Percentiles rank a stretch among this genome's conserved stretches.
phyloP scores from a whole-genome alignment of 1,139 yeast genomes.

The Candida sojae region DNA sequence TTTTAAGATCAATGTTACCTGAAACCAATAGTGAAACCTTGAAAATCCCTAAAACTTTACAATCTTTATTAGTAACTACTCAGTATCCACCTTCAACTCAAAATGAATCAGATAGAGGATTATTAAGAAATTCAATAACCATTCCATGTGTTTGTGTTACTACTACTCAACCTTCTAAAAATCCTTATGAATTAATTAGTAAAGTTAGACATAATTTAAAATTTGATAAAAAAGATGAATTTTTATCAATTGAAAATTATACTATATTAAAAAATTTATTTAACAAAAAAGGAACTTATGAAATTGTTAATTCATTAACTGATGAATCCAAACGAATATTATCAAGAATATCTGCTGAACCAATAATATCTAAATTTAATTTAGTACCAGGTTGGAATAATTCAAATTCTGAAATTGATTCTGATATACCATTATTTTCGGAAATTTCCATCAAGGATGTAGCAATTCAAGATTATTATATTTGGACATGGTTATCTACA shows the following conservation, averaged over 20 bases:
- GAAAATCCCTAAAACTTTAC: constrained; percentile 64
- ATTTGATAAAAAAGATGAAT: constrained; percentile 70
- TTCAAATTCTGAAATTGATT: constrained; percentile 17
- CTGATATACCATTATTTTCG: constrained; percentile 38
- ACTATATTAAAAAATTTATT: constrained; percentile 73
- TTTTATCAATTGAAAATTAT: constrained; percentile 77
- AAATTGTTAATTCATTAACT: constrained; percentile 65
- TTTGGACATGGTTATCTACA: constrained; percentile 89
- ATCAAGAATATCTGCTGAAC: constrained; percentile 53
- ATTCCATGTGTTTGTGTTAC: constrained; percentile 65
- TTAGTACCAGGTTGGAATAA: constrained; percentile 49
- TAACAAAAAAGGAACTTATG: constrained; percentile 56
- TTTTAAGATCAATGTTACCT: constrained; percentile 78
- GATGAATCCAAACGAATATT: constrained; percentile 73
- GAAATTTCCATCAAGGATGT: constrained; percentile 63
- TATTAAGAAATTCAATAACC: constrained; percentile 40
- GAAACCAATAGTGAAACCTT: constrained; percentile 57
- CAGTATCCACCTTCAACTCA: constrained; percentile 65
- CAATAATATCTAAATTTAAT: constrained; percentile 37
- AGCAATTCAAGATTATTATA: constrained; percentile 80
- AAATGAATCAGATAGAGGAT: constrained; percentile 26
- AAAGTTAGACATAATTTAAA: constrained; percentile 66
- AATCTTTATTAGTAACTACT: constrained; percentile 59
- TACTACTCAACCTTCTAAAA: constrained; percentile 60
- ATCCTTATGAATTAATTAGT: constrained; percentile 43